These are phyloP conservation scores for Cerioporus squamosus DNA, from an alignment of 1,284 basidiomycete genomes.

Conservation along the genomic window DNA sequence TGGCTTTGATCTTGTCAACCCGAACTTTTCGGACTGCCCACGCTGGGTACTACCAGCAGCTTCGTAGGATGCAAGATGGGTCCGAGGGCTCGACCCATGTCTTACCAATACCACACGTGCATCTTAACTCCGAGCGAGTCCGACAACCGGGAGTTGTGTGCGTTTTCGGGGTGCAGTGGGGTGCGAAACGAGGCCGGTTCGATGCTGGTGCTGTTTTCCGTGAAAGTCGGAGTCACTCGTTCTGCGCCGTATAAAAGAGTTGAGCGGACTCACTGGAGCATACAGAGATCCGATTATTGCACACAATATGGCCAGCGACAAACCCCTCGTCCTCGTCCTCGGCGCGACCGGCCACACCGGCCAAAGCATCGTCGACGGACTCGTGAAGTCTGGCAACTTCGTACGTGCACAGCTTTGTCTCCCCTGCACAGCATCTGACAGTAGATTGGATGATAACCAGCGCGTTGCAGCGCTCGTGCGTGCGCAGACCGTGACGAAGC, in stretches of 20 bases:
- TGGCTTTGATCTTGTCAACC: no score
- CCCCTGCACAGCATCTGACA: background rate
- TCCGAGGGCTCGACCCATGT: no score
- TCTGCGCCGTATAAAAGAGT: background rate
- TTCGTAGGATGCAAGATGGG: no score
- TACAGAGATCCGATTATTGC: background rate
- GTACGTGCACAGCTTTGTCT: background rate
- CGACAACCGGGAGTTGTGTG: background rate
- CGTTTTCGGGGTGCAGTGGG: no score
- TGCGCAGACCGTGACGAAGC: conserved; percentile 15
- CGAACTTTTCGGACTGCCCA: no score
- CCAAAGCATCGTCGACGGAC: conserved; percentile 2
- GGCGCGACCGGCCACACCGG: conserved; percentile 12
- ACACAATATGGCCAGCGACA: background rate
- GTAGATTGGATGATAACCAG: background rate
- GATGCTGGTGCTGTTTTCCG: no score
- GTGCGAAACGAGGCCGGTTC: no score
- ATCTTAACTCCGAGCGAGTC: no score
- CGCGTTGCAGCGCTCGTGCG: conserved; percentile 15
- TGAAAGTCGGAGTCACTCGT: no score
- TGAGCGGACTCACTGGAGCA: no score
- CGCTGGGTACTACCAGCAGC: no score
- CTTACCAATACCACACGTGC: no score
- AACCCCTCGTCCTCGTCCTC: conserved; percentile 7
- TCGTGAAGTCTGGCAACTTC: conserved; percentile 1